A percentile compares a stretch with the other conserved stretches of the same genome.
phyloP scores from a whole-genome alignment of 306 rosid genomes.

The Pyrus pyrifolia region DNA sequence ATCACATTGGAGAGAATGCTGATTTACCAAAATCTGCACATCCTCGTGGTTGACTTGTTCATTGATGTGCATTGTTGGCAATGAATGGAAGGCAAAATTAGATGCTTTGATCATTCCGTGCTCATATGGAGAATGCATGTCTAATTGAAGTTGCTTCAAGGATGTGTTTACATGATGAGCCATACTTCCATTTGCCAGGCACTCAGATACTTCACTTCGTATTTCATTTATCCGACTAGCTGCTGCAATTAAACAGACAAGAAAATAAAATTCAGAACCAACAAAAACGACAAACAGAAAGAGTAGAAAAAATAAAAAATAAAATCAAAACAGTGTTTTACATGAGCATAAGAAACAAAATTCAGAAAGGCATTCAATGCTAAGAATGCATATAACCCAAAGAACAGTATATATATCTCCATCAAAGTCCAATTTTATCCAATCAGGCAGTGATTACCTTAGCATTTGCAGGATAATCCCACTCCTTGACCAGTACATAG shows the following conservation, averaged over 20 bases:
- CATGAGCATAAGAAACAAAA: not conserved
- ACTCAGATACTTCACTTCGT: slow-evolving; percentile 22
- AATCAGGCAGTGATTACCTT: not conserved
- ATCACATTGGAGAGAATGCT: slow-evolving; percentile 7
- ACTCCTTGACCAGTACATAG: not conserved
- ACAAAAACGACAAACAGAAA: not conserved
- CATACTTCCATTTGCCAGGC: slow-evolving; percentile 25
- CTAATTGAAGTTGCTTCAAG: slow-evolving; percentile 30
- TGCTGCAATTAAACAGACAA: slow-evolving; percentile 15
- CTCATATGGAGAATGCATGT: slow-evolving; percentile 15
- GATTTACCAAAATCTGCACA: slow-evolving; percentile 16
- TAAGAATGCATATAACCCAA: not conserved
- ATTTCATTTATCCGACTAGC: slow-evolving; percentile 35
- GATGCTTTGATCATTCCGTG: slow-evolving; percentile 26
- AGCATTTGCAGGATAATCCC: not conserved
- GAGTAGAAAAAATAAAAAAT: not conserved
- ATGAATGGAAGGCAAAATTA: slow-evolving; percentile 30
- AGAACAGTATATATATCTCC: not conserved
- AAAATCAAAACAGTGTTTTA: not conserved
- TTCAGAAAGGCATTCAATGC: not conserved
- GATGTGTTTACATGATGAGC: slow-evolving; percentile 20
- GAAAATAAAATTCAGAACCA: not conserved
- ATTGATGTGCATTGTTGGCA: slow-evolving; percentile 39
- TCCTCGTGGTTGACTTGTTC: slow-evolving; percentile 21
- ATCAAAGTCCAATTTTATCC: not conserved